Evolutionary conservation across 306 rosid species (phyloP).

Genomic region (Ormosia semicastrata): DNA sequence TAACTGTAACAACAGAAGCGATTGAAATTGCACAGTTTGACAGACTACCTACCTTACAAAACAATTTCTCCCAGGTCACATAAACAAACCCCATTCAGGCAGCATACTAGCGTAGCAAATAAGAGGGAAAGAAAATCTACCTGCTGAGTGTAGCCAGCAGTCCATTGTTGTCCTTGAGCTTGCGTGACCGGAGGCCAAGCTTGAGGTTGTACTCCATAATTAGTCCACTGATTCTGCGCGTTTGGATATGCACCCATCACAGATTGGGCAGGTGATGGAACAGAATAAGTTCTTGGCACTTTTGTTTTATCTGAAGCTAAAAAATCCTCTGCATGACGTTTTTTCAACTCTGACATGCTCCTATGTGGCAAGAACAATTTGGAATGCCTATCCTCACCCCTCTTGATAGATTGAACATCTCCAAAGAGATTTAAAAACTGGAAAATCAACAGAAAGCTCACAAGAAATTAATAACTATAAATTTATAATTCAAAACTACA

Average conservation of each 20-base stretch:
- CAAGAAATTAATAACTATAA: slow-evolving; percentile 6
- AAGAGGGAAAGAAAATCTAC: slow-evolving; percentile 34
- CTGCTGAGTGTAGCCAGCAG: slow-evolving; percentile 87
- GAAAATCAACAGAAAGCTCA: slow-evolving; percentile 27
- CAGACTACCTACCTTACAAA: neutral
- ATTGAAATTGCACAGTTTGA: neutral
- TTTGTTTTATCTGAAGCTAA: slow-evolving; percentile 86
- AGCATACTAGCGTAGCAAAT: neutral
- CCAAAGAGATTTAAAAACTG: slow-evolving; percentile 97
- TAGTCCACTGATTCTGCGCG: slow-evolving; percentile 82
- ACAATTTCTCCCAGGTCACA: neutral
- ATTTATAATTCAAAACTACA: neutral
- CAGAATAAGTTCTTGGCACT: slow-evolving; percentile 67
- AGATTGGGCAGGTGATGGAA: slow-evolving; percentile 82
- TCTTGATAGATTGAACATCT: slow-evolving; percentile 82
- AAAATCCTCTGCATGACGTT: slow-evolving; percentile 93
- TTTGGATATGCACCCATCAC: slow-evolving; percentile 76
- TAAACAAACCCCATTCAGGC: neutral
- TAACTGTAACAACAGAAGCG: neutral
- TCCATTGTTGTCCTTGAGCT: slow-evolving; percentile 97
- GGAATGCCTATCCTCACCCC: slow-evolving; percentile 91
- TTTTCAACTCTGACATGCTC: slow-evolving; percentile 84
- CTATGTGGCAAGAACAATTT: slow-evolving; percentile 82
- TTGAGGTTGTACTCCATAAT: slow-evolving; percentile 86
- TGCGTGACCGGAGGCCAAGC: slow-evolving; percentile 91